Percentiles rank a stretch among this genome's conserved stretches.
Evolutionary conservation across 345 rosid species (phyloP).

Genomic region (Theobroma cacao): DNA sequence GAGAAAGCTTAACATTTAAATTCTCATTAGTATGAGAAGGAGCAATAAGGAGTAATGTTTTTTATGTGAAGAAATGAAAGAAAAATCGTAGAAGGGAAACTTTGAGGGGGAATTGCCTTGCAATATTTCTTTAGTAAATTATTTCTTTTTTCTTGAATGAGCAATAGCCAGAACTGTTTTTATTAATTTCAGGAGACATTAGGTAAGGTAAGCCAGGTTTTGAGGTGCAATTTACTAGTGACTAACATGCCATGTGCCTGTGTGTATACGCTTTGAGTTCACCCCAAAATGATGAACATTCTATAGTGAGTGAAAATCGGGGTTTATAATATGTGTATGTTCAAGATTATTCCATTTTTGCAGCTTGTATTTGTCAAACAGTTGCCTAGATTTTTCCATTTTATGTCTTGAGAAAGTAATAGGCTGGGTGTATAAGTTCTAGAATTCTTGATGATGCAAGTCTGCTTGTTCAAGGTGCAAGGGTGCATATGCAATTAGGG

Average conservation of each 20-base stretch:
- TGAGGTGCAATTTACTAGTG: not conserved
- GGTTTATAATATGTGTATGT: not conserved
- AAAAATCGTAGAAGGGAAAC: not conserved
- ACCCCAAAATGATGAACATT: not conserved
- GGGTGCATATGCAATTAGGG: not conserved
- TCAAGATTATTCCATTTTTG: not conserved
- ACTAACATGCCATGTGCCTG: not conserved
- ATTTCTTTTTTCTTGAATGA: not conserved
- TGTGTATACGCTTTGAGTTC: not conserved
- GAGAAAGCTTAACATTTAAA: not conserved
- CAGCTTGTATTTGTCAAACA: not conserved
- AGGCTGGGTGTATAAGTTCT: not conserved
- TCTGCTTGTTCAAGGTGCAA: not conserved
- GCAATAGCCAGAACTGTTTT: not conserved
- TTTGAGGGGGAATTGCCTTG: too few species aligned
- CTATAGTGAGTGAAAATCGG: not conserved
- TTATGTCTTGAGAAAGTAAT: not conserved
- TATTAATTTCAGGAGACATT: not conserved
- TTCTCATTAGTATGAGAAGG: not conserved
- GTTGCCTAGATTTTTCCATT: not conserved
- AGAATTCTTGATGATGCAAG: not conserved
- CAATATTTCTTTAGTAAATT: too few species aligned
- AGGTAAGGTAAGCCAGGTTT: not conserved
- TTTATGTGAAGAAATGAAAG: not conserved
- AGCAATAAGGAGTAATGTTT: not conserved